Evolutionary conservation across 345 rosid species (phyloP), one percentile per base, ranked within the genome.

Genomic region (Chamaenerion angustifolium): DNA sequence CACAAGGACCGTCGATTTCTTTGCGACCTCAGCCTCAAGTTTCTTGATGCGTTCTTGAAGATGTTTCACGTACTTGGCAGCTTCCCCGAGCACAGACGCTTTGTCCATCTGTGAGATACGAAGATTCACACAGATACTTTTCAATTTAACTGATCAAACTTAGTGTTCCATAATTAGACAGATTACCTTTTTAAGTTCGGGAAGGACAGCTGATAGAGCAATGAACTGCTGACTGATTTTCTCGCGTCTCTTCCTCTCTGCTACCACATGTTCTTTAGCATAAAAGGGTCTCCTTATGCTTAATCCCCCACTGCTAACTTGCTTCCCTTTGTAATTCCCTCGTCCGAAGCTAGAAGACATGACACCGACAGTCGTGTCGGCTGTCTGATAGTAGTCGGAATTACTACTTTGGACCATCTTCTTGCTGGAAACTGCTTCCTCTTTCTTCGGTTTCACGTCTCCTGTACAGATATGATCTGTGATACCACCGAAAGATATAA

Each of bases 221-320:
- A 88, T 70, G 63, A 88, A 78, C 8, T 68, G 66, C 61, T 78
- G 69, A 51, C 72, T 72, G 48, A 88, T 78, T 67, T 74, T 84
- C 57, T 84, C 88, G 15, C 96, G 74, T 0, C 94, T 78, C 53
- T 84, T 84, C 61, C 92, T 66, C 64, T 88, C 96, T 0, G 96
- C 92, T 9, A 81, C 31, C 12, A 84, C 78, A 62, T 88, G 95
- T 54, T 88, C 97, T 54, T 75, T 75, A n/a, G 83, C 88, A 43
- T 64, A 69, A 9, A 68, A 17, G 1, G 69, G 78, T 18, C 51
- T 66, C 64, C 85, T 71, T 37, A 14, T 21, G 48, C 37, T 65
- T 68, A 25, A 37, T 17, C 35, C 54, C 48, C 54, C 48, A 49
- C 17, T 43, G 12, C 31, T 57, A 18, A 8, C 10, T 12, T 6